phyloP scores from a whole-genome alignment of 2,329 filamentous ascomycete genomes.

The Xylaria multiplex region DNA sequence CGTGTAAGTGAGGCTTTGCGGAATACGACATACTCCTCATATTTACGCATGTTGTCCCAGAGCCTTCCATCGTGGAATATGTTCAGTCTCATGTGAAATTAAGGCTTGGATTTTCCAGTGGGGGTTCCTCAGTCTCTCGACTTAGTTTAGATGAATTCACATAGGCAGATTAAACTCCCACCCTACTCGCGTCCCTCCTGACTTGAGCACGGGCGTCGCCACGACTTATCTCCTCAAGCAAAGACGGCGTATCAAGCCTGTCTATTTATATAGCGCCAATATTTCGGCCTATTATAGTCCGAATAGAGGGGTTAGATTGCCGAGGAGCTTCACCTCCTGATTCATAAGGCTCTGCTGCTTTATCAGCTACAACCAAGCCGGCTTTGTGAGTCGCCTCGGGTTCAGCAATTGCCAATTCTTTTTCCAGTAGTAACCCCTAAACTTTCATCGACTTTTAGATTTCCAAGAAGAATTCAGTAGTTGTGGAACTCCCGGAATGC shows the following conservation, averaged over 20 bases:
- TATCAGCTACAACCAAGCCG: neutral
- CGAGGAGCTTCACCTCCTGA: neutral
- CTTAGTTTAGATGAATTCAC: neutral
- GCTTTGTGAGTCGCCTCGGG: neutral
- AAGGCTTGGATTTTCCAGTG: neutral
- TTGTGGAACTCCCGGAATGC: neutral
- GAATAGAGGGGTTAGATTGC: neutral
- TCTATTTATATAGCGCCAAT: neutral
- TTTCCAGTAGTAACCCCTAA: neutral
- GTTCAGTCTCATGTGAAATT: neutral
- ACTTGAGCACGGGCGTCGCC: neutral
- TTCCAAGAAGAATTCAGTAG: neutral
- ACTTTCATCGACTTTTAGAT: neutral
- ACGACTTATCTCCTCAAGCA: neutral
- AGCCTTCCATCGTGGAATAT: too few relatives aligned
- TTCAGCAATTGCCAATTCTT: neutral
- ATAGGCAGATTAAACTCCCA: neutral
- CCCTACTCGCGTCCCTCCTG: neutral
- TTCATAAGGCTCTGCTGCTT: neutral
- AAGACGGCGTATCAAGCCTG: neutral
- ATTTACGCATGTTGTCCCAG: conserved; percentile 6
- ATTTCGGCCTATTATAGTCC: conserved; percentile 9
- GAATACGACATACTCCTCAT: neutral
- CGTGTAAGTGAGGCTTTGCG: conserved; percentile 19
- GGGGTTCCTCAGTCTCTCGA: neutral